Conservation (phyloP, 495 filamentous ascomycete species). For the Podospora anserina region DNA sequence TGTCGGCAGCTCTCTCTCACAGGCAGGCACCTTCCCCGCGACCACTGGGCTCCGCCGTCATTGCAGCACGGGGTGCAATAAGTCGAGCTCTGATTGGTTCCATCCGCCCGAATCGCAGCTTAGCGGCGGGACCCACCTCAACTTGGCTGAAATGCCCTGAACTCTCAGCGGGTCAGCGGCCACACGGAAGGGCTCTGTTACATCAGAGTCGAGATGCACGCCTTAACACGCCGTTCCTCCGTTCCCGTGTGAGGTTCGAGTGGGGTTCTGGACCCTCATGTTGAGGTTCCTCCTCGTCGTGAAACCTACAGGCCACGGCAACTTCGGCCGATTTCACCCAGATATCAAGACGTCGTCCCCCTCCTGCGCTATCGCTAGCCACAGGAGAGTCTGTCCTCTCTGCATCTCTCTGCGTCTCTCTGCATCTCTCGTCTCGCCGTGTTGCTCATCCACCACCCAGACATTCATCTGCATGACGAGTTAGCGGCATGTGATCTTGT, state of each 20-base stretch:
- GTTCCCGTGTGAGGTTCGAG: not conserved
- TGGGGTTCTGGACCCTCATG: not conserved
- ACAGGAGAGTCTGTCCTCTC: not conserved
- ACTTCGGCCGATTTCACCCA: not conserved
- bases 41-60: not conserved
- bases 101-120: constrained; percentile 27
- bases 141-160: constrained; percentile 23
- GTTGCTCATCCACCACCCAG: not conserved
- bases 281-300: not conserved
- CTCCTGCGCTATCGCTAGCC: not conserved
- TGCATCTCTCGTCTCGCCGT: not conserved
- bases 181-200: constrained; percentile 6
- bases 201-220: constrained; percentile 3
- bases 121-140: constrained; percentile 3
- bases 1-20: not conserved
- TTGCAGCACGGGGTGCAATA: not conserved
- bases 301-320: not conserved
- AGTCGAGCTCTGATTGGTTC: constrained; percentile 23
- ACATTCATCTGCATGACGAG: not conserved
- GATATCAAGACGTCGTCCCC: not conserved
- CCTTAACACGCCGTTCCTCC: not conserved
- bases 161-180: constrained; percentile 17
- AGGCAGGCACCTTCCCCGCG: too few relatives aligned
- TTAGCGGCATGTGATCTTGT: constrained; percentile 16
- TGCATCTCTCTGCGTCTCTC: too few relatives aligned